phyloP scores from a whole-genome alignment of 2,329 filamentous ascomycete genomes.

The Beauveria asiatica region DNA sequence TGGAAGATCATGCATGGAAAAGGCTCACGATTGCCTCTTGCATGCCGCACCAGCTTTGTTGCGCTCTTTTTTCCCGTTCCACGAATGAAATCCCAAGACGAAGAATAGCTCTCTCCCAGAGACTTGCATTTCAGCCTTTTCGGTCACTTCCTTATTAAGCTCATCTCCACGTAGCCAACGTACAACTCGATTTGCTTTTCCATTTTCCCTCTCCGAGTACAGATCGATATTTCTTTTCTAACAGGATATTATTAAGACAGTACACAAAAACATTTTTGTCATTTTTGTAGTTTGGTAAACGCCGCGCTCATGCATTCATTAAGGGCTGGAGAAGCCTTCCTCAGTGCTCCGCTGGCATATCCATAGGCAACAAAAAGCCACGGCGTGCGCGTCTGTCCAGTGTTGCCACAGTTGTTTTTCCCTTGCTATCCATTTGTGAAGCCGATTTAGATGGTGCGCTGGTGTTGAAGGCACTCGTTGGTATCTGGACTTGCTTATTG shows the following conservation, averaged over 20 bases:
- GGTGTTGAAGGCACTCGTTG: background rate
- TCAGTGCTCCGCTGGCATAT: background rate
- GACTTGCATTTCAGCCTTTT: too few relatives aligned
- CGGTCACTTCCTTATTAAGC: too few relatives aligned
- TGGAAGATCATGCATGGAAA: background rate
- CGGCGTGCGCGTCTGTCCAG: background rate
- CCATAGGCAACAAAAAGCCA: background rate
- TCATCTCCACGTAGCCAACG: background rate
- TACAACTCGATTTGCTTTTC: background rate
- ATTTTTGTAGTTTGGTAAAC: slow-evolving; percentile 15
- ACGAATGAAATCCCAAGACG: too few relatives aligned
- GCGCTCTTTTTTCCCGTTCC: background rate
- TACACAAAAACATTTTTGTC: background rate
- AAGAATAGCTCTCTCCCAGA: too few relatives aligned
- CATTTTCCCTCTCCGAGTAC: background rate
- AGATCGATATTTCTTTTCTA: background rate
- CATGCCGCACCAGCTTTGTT: background rate
- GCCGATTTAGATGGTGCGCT: background rate
- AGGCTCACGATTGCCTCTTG: background rate
- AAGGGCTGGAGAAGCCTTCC: background rate
- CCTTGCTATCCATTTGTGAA: background rate
- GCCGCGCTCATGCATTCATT: slow-evolving; percentile 21
- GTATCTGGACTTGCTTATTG: background rate
- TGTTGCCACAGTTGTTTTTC: background rate
- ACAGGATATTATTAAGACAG: background rate